A percentile compares a stretch with the other conserved stretches of the same genome.
Evolutionary conservation across 176 grass and related monocot genomes (phyloP).

Genomic region (Rhynchospora pubera): DNA sequence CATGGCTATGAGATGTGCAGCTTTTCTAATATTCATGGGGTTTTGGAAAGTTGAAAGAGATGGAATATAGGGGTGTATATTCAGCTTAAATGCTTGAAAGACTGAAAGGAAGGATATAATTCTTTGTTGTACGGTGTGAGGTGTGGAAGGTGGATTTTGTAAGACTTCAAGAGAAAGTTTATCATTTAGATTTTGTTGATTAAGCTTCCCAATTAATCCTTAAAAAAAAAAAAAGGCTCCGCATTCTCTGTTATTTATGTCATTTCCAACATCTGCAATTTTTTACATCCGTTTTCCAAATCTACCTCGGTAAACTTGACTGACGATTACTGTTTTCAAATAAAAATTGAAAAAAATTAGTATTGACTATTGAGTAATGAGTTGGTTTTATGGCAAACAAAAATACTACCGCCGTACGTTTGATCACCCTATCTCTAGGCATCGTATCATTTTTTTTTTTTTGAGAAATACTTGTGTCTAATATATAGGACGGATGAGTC

Average conservation of each 20-base stretch:
- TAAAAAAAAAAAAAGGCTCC: too few species aligned
- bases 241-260: background rate
- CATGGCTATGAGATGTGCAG: slow-evolving; percentile 41
- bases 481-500: too few species aligned
- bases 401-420: background rate
- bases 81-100: slow-evolving; percentile 13
- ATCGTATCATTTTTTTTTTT: background rate
- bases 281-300: background rate
- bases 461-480: too few species aligned
- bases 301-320: background rate
- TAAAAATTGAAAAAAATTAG: too few species aligned
- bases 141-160: slow-evolving; percentile 2
- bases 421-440: background rate
- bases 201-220: background rate
- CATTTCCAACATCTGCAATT: slow-evolving; percentile 1
- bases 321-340: background rate
- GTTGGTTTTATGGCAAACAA: background rate
- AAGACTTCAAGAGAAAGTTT: slow-evolving; percentile 6
- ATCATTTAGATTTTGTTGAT: slow-evolving; percentile 1
- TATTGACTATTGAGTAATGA: too few species aligned
- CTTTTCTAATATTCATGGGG: slow-evolving; percentile 38
- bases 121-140: background rate
- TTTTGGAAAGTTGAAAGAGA: background rate
- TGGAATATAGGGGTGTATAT: background rate
- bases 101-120: background rate